Conservation (phyloP, 371 early-diverging fungal species). For the Batkoa obscura region DNA sequence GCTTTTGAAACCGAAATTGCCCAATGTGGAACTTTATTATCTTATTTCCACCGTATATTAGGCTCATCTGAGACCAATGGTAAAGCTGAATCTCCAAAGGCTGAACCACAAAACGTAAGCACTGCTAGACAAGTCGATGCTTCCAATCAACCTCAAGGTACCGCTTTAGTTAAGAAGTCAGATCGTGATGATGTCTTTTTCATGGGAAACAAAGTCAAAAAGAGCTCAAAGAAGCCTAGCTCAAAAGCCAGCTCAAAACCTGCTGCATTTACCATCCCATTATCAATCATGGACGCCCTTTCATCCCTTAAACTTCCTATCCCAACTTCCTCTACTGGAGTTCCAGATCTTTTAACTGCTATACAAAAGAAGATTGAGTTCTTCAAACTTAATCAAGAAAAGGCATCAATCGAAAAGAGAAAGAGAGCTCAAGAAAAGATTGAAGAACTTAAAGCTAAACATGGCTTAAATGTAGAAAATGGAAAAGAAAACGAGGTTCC, state of each 20-base stretch:
- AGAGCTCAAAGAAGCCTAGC: conserved; percentile 19
- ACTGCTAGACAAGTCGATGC: conserved; percentile 21
- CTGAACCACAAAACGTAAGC: conserved; percentile 8
- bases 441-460: conserved; percentile 32
- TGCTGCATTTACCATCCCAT: conserved; percentile 51
- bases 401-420: conserved; percentile 65
- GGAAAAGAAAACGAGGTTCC: too few species aligned
- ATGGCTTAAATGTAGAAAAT: neutral
- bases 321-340: conserved; percentile 51
- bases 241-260: conserved; percentile 8
- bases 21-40: conserved; percentile 54
- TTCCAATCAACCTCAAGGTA: conserved; percentile 37
- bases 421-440: conserved; percentile 71
- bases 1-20: conserved; percentile 74
- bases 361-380: conserved; percentile 47
- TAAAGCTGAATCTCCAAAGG: conserved; percentile 10
- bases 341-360: conserved; percentile 43
- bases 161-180: conserved; percentile 41
- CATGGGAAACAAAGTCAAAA: conserved; percentile 45
- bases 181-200: conserved; percentile 53
- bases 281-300: conserved; percentile 65
- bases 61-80: conserved; percentile 7
- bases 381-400: conserved; percentile 54
- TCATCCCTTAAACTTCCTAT: conserved; percentile 57
- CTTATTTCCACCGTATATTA: conserved; percentile 33